Conservation (phyloP, 1,284 basidiomycete genomes). For the Malassezia psittaci region DNA sequence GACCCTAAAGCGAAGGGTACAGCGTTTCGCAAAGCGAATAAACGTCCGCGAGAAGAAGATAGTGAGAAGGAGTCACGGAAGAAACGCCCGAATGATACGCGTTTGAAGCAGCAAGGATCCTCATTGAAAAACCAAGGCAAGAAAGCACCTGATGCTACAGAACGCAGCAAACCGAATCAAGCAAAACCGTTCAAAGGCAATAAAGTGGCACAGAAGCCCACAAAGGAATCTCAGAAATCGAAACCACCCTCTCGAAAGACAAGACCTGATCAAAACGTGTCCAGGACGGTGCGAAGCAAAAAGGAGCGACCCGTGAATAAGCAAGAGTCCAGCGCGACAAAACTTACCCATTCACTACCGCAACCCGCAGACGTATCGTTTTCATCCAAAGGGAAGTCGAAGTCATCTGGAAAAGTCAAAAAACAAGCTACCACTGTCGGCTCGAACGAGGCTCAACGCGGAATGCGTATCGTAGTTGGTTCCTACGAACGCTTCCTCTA, state of each 20-base stretch:
- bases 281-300: too few relatives aligned
- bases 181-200: neutral
- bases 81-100: neutral
- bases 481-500: conserved; percentile 93
- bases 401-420: neutral
- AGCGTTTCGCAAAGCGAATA: conserved; percentile 7
- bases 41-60: neutral
- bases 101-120: neutral
- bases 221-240: neutral
- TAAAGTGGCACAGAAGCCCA: neutral
- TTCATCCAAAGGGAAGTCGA: too few relatives aligned
- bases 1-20: neutral
- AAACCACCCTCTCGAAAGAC: neutral
- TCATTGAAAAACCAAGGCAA: neutral
- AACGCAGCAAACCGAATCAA: neutral
- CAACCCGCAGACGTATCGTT: too few relatives aligned
- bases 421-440: neutral
- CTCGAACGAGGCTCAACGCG: neutral
- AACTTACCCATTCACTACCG: too few relatives aligned
- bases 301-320: too few relatives aligned
- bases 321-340: too few relatives aligned
- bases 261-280: neutral
- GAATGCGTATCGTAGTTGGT: conserved; percentile 60
- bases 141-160: neutral
- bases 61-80: neutral